These are phyloP conservation scores for Graphium sp. DNA, from an alignment of 2,329 filamentous ascomycete species.

Conservation along the genomic window DNA sequence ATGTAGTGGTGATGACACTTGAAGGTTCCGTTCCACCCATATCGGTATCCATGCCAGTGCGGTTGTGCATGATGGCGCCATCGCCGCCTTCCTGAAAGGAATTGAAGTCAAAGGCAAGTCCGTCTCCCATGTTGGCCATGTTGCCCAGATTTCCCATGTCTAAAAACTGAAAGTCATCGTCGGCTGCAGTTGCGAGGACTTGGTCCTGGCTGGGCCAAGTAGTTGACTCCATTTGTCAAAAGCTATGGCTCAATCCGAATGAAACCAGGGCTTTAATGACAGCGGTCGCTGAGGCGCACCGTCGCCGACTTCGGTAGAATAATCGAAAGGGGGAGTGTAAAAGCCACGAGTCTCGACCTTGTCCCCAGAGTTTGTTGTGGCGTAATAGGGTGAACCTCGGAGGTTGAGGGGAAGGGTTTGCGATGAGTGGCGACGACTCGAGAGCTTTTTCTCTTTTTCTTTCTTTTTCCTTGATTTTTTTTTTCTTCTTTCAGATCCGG, in stretches of 20 bases:
- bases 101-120: constrained; percentile 42
- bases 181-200: constrained; percentile 27
- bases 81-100: constrained; percentile 27
- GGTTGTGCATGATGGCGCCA: constrained; percentile 13
- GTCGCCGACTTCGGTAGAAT: too few species aligned
- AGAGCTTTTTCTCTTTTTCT: background rate
- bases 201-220: constrained; percentile 41
- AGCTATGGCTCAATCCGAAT: too few species aligned
- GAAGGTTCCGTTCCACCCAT: constrained; percentile 28
- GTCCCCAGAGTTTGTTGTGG: too few species aligned
- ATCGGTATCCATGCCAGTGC: constrained; percentile 27
- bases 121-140: constrained; percentile 34
- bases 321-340: too few species aligned
- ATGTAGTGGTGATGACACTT: constrained; percentile 14
- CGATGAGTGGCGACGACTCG: too few species aligned
- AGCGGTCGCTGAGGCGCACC: too few species aligned
- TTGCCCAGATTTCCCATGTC: constrained; percentile 40
- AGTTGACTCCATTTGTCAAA: constrained; percentile 29
- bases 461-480: background rate
- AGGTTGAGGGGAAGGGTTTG: too few species aligned
- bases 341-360: too few species aligned
- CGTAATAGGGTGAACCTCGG: too few species aligned
- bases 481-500: background rate
- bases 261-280: background rate
- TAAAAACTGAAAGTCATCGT: constrained; percentile 50